A percentile compares a stretch with the other conserved stretches of the same genome.
phyloP scores from a whole-genome alignment of 768 basidiomycete species.

The Lentinula aciculospora region DNA sequence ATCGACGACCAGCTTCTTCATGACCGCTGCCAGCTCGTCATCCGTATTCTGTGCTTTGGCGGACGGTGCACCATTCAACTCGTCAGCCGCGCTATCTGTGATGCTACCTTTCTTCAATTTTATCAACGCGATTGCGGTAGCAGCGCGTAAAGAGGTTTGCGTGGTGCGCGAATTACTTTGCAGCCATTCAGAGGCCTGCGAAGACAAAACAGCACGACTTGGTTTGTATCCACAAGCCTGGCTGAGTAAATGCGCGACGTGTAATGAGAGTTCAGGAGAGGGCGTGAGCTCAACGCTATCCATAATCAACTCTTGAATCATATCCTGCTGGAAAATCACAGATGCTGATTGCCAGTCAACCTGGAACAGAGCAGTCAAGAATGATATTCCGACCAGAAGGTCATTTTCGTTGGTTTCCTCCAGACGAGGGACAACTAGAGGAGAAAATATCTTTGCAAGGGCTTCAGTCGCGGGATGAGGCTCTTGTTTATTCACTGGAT shows the following conservation, averaged over 20 bases:
- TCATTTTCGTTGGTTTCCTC: slow-evolving; percentile 50
- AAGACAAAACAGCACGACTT: slow-evolving; percentile 57
- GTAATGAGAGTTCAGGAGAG: slow-evolving; percentile 41
- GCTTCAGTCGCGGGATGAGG: slow-evolving; percentile 42
- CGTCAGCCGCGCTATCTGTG: slow-evolving; percentile 34
- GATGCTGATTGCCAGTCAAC: slow-evolving; percentile 70
- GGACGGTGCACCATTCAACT: slow-evolving; percentile 4
- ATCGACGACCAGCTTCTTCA: slow-evolving; percentile 52
- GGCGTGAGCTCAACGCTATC: slow-evolving; percentile 68
- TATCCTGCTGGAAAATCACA: slow-evolving; percentile 58
- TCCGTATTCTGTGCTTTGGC: slow-evolving; percentile 23
- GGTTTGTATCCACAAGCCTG: slow-evolving; percentile 72
- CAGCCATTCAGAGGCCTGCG: slow-evolving; percentile 63
- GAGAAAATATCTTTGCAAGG: slow-evolving; percentile 46
- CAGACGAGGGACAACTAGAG: slow-evolving; percentile 35
- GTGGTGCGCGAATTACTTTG: slow-evolving; percentile 47
- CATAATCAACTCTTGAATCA: slow-evolving; percentile 55
- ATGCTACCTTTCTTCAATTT: slow-evolving; percentile 64
- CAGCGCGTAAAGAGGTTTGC: slow-evolving; percentile 46
- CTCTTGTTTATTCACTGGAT: slow-evolving; percentile 28
- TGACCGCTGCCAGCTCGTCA: slow-evolving; percentile 40
- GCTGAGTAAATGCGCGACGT: slow-evolving; percentile 68
- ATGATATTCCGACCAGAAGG: slow-evolving; percentile 51
- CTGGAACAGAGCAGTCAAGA: slow-evolving; percentile 78
- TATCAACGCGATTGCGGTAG: slow-evolving; percentile 69